Conservation (phyloP, 2,329 filamentous ascomycete species). For the Hortaea werneckii region DNA sequence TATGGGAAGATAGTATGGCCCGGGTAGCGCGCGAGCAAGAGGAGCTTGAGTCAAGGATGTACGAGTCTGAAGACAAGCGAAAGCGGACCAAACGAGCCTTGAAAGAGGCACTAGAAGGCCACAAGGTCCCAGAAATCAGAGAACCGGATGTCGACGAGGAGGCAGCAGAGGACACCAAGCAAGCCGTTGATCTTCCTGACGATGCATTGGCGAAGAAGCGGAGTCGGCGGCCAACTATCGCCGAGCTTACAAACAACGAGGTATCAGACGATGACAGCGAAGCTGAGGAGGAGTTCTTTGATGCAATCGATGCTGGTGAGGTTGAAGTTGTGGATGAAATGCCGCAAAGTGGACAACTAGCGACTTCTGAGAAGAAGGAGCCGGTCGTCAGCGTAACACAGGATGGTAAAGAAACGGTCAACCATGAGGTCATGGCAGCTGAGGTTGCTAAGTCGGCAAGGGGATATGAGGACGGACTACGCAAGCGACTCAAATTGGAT, state of each 20-base stretch:
- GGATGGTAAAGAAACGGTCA: slow-evolving; percentile 4
- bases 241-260: slow-evolving; percentile 53
- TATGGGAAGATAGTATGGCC: slow-evolving; percentile 99
- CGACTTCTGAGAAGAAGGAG: background rate
- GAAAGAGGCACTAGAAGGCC: slow-evolving; percentile 65
- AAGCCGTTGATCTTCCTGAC: slow-evolving; percentile 15
- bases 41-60: slow-evolving; percentile 74
- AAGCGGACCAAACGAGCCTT: slow-evolving; percentile 82
- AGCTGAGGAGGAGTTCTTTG: slow-evolving; percentile 89
- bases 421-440: slow-evolving; percentile 27
- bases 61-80: slow-evolving; percentile 81
- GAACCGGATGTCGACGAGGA: background rate
- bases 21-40: slow-evolving; percentile 93
- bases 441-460: slow-evolving; percentile 71
- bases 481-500: slow-evolving; percentile 74
- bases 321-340: slow-evolving; percentile 67
- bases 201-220: slow-evolving; percentile 8
- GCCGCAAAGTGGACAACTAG: slow-evolving; percentile 33
- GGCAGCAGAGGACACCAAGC: slow-evolving; percentile 2
- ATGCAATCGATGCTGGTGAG: slow-evolving; percentile 87
- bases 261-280: slow-evolving; percentile 75
- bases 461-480: slow-evolving; percentile 83
- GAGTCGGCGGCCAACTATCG: slow-evolving; percentile 56
- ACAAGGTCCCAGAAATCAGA: slow-evolving; percentile 1
- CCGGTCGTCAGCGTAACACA: slow-evolving; percentile 1